Base-by-base conservation (phyloP, 108 stramenopile species). In the Parmales sp. region DNA sequence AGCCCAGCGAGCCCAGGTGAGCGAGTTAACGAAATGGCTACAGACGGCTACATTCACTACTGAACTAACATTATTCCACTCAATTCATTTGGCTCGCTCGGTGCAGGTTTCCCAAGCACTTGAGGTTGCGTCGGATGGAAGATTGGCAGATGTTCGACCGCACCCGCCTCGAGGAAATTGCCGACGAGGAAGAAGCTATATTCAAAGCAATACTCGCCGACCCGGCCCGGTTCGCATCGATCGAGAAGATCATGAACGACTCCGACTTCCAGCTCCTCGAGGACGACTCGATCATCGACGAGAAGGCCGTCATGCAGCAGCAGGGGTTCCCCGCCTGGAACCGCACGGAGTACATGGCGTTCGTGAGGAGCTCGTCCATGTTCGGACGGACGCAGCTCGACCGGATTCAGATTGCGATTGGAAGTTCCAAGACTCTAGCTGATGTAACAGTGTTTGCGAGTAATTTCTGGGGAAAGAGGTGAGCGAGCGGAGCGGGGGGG, bases 101-200 rank as follows among this genome's bases (percentile, higher is more conserved):
- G n/a, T n/a, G n/a, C n/a, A n/a, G n/a, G n/a, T 76, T 97, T n/a
- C 96, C 96, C 7, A 89, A 87, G 70, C 82, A 84, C 51, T 49
- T 95, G 69, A 80, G 96, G 36, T 80, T 97, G 19, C 92, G 92
- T 6, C 65, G 91, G 64, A 85, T 95, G 85, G 95, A 95, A 68
- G 96, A 98, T 67, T 95, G 92, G 90, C 94, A 95, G 72, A 94
- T 95, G 88, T 95, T 81, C 66, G 87, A 93, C 67, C 76, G 83
- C 37, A 18, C 19, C 46, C 22, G 2, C 11, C 23, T 48, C 46
- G 23, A 23, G 46, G 46, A 48, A 4, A 23, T 48, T 48, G 22
- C 46, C 0, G 46, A 48, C 16, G 4, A 6, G 4, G 46, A 48
- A 23, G 46, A n/a, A 23, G 46, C 46, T 48, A 23, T 48, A 13